phyloP scores from a whole-genome alignment of 2,329 filamentous ascomycete genomes.

The Neoscytalidium dimidiatum region DNA sequence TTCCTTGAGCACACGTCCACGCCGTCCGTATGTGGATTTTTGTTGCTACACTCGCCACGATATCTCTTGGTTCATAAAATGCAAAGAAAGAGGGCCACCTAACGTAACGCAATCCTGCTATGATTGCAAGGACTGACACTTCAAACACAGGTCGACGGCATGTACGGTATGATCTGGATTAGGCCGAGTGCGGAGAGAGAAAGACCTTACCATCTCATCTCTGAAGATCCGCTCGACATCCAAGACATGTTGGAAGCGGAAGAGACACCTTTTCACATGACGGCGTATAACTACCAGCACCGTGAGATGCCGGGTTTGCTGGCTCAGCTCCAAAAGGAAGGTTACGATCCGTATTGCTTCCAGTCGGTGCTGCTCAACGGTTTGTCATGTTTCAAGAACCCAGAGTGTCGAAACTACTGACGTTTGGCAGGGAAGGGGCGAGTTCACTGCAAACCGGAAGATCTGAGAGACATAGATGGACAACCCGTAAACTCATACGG shows the following conservation, averaged over 20 bases:
- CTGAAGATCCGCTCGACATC: slow-evolving; percentile 19
- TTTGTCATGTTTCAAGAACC: background rate
- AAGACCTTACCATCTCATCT: slow-evolving; percentile 23
- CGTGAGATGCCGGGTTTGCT: slow-evolving; percentile 23
- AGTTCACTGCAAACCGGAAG: slow-evolving; percentile 23
- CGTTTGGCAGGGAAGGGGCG: slow-evolving; percentile 20
- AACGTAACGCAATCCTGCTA: too few relatives aligned
- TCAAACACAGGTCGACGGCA: slow-evolving; percentile 15
- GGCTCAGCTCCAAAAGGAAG: slow-evolving; percentile 23
- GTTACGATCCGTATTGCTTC: slow-evolving; percentile 25
- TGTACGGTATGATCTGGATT: slow-evolving; percentile 25
- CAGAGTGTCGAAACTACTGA: background rate
- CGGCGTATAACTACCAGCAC: slow-evolving; percentile 25
- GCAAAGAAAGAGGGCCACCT: too few relatives aligned
- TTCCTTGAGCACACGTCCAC: slow-evolving; percentile 25
- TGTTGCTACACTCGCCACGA: background rate
- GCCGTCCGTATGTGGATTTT: slow-evolving; percentile 15
- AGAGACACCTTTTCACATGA: slow-evolving; percentile 20
- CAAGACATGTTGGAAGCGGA: slow-evolving; percentile 26
- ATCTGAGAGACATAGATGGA: slow-evolving; percentile 20
- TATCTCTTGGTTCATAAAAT: too few relatives aligned
- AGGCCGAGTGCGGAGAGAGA: slow-evolving; percentile 21
- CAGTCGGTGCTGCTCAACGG: slow-evolving; percentile 23
- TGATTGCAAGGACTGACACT: background rate
- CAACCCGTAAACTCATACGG: slow-evolving; percentile 21